Conservation (phyloP, 306 rosid species). For the Pachyrhizus erosus region DNA sequence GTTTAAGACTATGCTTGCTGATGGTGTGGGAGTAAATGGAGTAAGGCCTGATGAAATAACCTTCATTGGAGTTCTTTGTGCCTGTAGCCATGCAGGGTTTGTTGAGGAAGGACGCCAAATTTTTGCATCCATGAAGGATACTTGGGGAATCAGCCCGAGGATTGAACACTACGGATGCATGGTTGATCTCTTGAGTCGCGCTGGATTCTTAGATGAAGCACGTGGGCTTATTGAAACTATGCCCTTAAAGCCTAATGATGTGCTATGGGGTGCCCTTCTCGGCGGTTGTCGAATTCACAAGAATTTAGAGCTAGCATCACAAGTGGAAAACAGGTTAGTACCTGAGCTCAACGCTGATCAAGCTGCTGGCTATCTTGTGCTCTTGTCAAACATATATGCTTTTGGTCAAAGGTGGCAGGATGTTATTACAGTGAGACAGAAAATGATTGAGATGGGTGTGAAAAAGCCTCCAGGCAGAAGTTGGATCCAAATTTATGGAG, state of each 20-base stretch:
- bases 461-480: constrained; percentile 78
- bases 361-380: constrained; percentile 75
- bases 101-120: constrained; percentile 61
- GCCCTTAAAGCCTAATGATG: constrained; percentile 79
- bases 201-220: constrained; percentile 80
- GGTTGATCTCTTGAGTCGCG: constrained; percentile 90
- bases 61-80: constrained; percentile 72
- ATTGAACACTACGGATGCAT: constrained; percentile 89
- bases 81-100: constrained; percentile 85
- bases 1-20: constrained; percentile 63
- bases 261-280: constrained; percentile 81
- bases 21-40: constrained; percentile 44
- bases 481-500: constrained; percentile 69
- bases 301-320: constrained; percentile 65
- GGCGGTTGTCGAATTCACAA: constrained; percentile 77
- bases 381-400: constrained; percentile 73
- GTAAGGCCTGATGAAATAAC: constrained; percentile 76
- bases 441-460: constrained; percentile 68
- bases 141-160: constrained; percentile 62
- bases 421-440: constrained; percentile 62
- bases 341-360: constrained; percentile 53
- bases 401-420: constrained; percentile 66
- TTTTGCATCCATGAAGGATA: constrained; percentile 63
- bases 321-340: constrained; percentile 51
- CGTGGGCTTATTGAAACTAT: constrained; percentile 58